Conservation (phyloP, 177 flowering plant genomes). For the Tripterygium wilfordii region DNA sequence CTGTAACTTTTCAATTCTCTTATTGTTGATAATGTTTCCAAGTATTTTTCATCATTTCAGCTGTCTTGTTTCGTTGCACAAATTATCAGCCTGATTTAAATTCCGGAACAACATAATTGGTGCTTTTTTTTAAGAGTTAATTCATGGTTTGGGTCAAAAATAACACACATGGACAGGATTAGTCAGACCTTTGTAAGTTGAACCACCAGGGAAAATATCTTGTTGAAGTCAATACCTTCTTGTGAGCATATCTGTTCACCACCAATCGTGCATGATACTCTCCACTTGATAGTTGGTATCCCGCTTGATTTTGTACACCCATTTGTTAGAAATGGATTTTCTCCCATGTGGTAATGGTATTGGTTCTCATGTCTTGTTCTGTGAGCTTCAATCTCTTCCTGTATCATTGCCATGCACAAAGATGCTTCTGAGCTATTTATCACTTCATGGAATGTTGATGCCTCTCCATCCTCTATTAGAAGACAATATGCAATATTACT, state of each 20-base stretch:
- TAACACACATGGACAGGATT: conserved; percentile 1
- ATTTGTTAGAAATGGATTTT: conserved; percentile 4
- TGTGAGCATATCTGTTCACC: conserved; percentile 1
- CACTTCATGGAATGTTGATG: conserved; percentile 1
- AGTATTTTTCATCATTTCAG: too few species aligned
- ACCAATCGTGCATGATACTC: conserved; percentile 2
- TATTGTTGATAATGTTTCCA: too few species aligned
- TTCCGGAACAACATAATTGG: too few species aligned
- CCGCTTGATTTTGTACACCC: conserved; percentile 1
- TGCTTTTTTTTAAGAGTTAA: too few species aligned
- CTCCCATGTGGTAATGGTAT: conserved; percentile 1
- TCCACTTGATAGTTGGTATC: conserved; percentile 3
- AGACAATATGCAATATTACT: conserved; percentile 1
- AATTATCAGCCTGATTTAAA: too few species aligned
- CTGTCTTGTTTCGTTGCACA: too few species aligned
- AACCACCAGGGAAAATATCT: conserved; percentile 1
- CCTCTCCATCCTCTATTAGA: not conserved
- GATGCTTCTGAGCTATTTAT: not conserved
- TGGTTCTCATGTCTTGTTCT: not conserved
- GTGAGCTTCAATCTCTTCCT: conserved; percentile 2
- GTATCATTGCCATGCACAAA: not conserved
- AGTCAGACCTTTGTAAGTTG: not conserved
- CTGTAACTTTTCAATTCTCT: too few species aligned
- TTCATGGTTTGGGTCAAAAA: not conserved
- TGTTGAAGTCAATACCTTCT: conserved; percentile 7